Evolutionary conservation across 2,329 filamentous ascomycete genomes (phyloP), one percentile per base, ranked within the genome.

Genomic region (Verticillium albo-atrum): DNA sequence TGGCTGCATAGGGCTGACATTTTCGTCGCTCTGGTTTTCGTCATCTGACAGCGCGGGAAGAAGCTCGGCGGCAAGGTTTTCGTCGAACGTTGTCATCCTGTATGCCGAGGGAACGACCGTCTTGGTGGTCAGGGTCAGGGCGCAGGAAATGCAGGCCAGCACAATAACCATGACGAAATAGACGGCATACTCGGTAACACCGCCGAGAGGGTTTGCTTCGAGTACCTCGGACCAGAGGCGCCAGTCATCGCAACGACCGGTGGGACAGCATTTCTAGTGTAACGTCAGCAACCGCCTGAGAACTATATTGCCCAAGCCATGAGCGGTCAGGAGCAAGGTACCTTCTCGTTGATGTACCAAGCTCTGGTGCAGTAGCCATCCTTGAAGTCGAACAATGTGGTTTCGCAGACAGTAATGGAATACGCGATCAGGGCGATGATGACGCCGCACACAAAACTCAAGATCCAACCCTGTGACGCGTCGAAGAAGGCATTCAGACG

Each of bases 101-200:
- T 96, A 89, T 1, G 91, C 88, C 1, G 93, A 97, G 1, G 94
- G 93, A 1, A 98, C 91, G 6, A 95, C 89, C 0, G 94, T 98
- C 75, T 96, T 96, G n/a, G 95, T 97, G 30, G 87, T 87, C 52
- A 98, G 77, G 0, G 94, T 96, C 60, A 98, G 77, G 55, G 89
- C 77, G 69, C 93, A 98, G 2, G 93, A 87, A 5, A 88, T 70
- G 61, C 85, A 75, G 3, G 95, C 82, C 28, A 98, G 82, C 2
- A 81, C 58, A 14, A 97, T 77, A 20, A 91, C 91, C 66, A 87
- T 85, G 37, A 85, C 64, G 56, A 96, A 81, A 70, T 94, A 98
- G 58, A 92, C 81, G 28, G 78, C 77, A 69, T 89, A 98, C 63
- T 96, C 89, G n/a, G 89, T 86, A n/a, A 75, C 68, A 35, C 77